phyloP scores from a whole-genome alignment of 495 filamentous ascomycete genomes.

The Aspergillus asperescens region DNA sequence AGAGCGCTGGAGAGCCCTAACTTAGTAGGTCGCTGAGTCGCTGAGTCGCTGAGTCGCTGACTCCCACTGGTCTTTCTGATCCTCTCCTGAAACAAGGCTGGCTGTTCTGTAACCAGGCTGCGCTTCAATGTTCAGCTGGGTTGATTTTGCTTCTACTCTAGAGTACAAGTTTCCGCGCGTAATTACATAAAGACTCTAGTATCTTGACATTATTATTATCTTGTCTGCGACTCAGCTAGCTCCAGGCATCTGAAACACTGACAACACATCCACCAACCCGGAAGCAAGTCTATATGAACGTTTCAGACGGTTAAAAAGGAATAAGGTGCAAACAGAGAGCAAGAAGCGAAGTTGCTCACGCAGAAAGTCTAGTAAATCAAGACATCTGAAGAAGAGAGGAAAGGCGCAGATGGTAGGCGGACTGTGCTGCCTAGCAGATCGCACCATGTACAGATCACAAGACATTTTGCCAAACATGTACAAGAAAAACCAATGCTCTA shows the following conservation, averaged over 20 bases:
- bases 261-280: constrained; percentile 13
- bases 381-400: constrained; percentile 17
- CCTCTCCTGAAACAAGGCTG: neutral
- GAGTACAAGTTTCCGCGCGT: no score
- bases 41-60: no score
- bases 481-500: constrained; percentile 21
- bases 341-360: constrained; percentile 10
- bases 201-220: constrained; percentile 2
- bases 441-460: constrained; percentile 15
- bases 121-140: neutral
- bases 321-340: constrained; percentile 13
- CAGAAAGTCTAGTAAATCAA: constrained; percentile 10
- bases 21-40: neutral
- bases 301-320: constrained; percentile 9
- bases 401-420: constrained; percentile 9
- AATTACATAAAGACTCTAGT: neutral
- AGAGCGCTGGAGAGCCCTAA: no score
- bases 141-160: no score
- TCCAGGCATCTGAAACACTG: constrained; percentile 19
- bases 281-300: constrained; percentile 17
- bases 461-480: constrained; percentile 23
- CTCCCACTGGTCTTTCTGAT: neutral
- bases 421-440: constrained; percentile 14
- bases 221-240: constrained; percentile 17
- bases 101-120: neutral